Evolutionary conservation across 352 stramenopile species (phyloP).

Genomic region (Phytophthora europaea): DNA sequence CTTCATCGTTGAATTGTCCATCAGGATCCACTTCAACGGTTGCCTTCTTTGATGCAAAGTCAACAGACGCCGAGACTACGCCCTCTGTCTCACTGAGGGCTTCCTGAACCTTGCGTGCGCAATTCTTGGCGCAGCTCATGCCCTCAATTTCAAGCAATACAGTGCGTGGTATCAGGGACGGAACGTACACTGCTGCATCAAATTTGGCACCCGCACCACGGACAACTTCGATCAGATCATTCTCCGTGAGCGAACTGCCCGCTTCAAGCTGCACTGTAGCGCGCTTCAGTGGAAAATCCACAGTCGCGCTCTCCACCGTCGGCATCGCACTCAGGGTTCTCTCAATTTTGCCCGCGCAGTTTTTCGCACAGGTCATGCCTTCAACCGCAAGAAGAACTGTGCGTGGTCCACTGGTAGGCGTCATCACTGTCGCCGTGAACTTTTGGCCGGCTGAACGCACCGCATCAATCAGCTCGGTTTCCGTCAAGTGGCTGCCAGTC

Average conservation of each 20-base stretch:
- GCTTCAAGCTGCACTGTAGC: slow-evolving; percentile 68
- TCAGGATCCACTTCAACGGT: slow-evolving; percentile 69
- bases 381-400: slow-evolving; percentile 68
- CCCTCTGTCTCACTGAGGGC: slow-evolving; percentile 64
- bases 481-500: slow-evolving; percentile 70
- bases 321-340: slow-evolving; percentile 54
- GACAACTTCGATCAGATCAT: slow-evolving; percentile 71
- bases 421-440: slow-evolving; percentile 65
- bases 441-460: slow-evolving; percentile 67
- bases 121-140: slow-evolving; percentile 78
- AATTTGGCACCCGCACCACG: slow-evolving; percentile 66
- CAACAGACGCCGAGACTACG: slow-evolving; percentile 76
- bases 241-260: slow-evolving; percentile 56
- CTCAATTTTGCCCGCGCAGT: slow-evolving; percentile 83
- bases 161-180: slow-evolving; percentile 41
- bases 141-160: slow-evolving; percentile 67
- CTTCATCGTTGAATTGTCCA: slow-evolving; percentile 66
- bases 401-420: slow-evolving; percentile 49
- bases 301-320: slow-evolving; percentile 64
- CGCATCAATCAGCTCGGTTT: slow-evolving; percentile 71
- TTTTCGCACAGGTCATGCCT: slow-evolving; percentile 88
- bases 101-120: slow-evolving; percentile 76
- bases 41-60: slow-evolving; percentile 72
- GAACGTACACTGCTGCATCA: slow-evolving; percentile 59
- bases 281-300: slow-evolving; percentile 78